phyloP scores from a whole-genome alignment of 306 rosid species.

The Sphenostylis stenocarpa region DNA sequence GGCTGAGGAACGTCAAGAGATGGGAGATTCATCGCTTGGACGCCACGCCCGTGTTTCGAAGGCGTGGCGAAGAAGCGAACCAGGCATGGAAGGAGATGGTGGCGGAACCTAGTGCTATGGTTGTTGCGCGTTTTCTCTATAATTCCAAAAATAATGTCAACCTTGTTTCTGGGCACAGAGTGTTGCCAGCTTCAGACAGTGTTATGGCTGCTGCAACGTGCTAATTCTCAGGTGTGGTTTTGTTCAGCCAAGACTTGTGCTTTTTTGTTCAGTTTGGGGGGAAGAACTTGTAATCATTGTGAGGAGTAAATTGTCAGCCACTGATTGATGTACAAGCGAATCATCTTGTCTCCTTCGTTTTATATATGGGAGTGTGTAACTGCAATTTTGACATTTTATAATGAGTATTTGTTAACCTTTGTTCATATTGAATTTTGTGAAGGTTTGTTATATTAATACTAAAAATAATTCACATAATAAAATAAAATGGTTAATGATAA shows the following conservation, averaged over 20 bases:
- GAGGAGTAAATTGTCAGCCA: background rate
- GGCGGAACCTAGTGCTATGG: conserved; percentile 48
- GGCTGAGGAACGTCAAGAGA: conserved; percentile 55
- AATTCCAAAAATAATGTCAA: background rate
- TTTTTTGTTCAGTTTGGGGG: background rate
- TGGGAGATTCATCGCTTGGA: conserved; percentile 68
- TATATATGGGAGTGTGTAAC: background rate
- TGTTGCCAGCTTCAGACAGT: conserved; percentile 6
- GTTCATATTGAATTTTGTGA: too few relatives aligned
- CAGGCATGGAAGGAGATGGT: conserved; percentile 71
- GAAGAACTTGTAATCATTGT: background rate
- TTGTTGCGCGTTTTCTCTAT: conserved; percentile 52
- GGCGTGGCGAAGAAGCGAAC: conserved; percentile 51
- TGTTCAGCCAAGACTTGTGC: background rate
- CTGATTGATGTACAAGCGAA: background rate
- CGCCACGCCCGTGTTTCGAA: conserved; percentile 72
- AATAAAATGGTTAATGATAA: too few relatives aligned
- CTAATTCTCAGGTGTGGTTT: background rate
- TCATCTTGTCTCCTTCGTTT: background rate
- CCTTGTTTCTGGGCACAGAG: conserved; percentile 18
- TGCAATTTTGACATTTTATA: background rate
- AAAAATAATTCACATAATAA: too few relatives aligned
- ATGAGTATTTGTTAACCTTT: too few relatives aligned
- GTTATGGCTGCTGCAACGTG: conserved; percentile 47
- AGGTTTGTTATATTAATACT: too few relatives aligned